Evolutionary conservation across 2,329 filamentous ascomycete genomes (phyloP).

Genomic region (Arthrinium puccinioides): DNA sequence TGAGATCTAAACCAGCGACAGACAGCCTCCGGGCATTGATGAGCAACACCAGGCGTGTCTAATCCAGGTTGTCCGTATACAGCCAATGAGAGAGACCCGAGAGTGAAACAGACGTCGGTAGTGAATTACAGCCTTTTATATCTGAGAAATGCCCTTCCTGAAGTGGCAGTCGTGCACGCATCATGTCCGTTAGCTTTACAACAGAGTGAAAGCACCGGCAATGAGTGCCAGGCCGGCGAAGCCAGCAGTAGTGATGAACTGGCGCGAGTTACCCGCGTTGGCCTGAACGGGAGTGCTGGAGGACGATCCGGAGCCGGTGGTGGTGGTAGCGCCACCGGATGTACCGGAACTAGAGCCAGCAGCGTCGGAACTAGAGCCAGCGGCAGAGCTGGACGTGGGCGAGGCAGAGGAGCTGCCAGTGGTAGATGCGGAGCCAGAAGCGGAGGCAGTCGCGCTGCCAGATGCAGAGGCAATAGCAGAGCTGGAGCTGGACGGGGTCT

Average conservation of each 20-base stretch:
- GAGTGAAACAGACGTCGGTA: too few species aligned
- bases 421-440: conserved; percentile 9
- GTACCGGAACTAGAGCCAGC: conserved; percentile 8
- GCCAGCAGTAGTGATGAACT: conserved; percentile 8
- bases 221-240: conserved; percentile 10
- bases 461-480: conserved; percentile 11
- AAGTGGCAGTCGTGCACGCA: too few species aligned
- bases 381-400: conserved; percentile 6
- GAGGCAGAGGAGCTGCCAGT: conserved; percentile 2
- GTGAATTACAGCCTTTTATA: too few species aligned
- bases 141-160: too few species aligned
- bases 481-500: conserved; percentile 21
- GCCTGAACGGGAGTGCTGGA: conserved; percentile 1
- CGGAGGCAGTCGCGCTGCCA: conserved; percentile 8
- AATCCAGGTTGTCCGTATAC: too few species aligned
- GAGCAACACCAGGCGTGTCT: too few species aligned
- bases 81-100: too few species aligned
- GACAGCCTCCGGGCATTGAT: too few species aligned
- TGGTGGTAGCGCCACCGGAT: conserved; percentile 10
- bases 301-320: conserved; percentile 8
- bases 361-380: conserved; percentile 7
- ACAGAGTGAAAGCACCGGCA: conserved; percentile 10
- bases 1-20: too few species aligned
- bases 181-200: too few species aligned
- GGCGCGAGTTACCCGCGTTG: conserved; percentile 5